Evolutionary conservation across 345 rosid genomes (phyloP), one percentile per base, ranked within the genome.

Genomic region (Cardamine resedifolia): DNA sequence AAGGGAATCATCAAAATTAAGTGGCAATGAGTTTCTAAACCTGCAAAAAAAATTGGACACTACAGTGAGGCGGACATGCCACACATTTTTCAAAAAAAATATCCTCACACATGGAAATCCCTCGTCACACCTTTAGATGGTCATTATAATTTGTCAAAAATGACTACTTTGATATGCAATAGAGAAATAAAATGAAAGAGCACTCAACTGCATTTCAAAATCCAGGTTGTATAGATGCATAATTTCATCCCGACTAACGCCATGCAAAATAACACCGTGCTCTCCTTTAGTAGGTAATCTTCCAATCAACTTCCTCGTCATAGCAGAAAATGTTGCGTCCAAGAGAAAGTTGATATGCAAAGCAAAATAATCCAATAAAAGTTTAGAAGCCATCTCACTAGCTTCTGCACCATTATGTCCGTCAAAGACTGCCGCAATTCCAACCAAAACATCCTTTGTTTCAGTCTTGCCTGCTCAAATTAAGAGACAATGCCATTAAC

Each of bases 351-450:
- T 88, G 5, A 89, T 84, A 74, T 93, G 98, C 82, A 93, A 72
- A 55, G 90, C 86, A 79, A 93, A 89, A 83, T 93, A 93, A 71
- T 93, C 97, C 75, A 93, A 70, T 30, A 93, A 66, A 76, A 87
- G 90, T 69, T 84, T 87, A 0, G 96, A 90, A 72, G 98, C 96
- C 97, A 93, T 88, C 68, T 93, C 98, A 77, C 98, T 93, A 57
- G 98, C 98, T 82, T 93, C 98, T 15, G 93, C 92, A 28, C 98
- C 98, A 79, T 90, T 93, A 68, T 93, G 98, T 19, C 98, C 98
- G 45, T 93, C 98, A 82, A 93, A 93, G 67, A 90, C 96, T 14
- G 96, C 97, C 31, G 84, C 85, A 47, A 93, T 78, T 64, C 93
- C 97, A 41, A 90, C 92, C n/a, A 48, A 36, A 38, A 89, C 88